Evolutionary conservation across 345 rosid species (phyloP), one percentile per base, ranked within the genome.

Genomic region (Cardamine occulta): DNA sequence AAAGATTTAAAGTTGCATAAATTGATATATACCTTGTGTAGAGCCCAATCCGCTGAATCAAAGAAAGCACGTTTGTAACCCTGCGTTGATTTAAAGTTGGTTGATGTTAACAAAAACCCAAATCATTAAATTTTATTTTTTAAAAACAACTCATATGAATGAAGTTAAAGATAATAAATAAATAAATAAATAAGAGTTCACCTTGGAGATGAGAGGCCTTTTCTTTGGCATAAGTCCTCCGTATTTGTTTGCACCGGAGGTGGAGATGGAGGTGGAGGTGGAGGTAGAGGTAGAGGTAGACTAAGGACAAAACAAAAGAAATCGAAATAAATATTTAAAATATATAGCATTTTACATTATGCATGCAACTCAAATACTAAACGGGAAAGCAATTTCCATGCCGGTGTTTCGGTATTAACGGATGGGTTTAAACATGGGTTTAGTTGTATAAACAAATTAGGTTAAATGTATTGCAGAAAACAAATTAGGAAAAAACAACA

Each of bases 41-140:
- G 58, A 74, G 89, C 93, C 97, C 98, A 93, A 47, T 93, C 98
- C 3, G 98, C 98, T 23, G 98, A 93, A 80, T 93, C 98, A 63
- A 93, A 93, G 82, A 89, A 90, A 52, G 97, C 89, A 71, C 95
- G 93, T 77, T 84, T 90, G 34, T 85, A 81, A 69, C 85, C 91
- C 98, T 93, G 48, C 73, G 52, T 53, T 14, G 34, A 32, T 26
- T 26, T 0, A 40, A 7, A 26, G 1, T 68, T 68, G 4, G 2
- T 52, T 17, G 28, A 40, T 42, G 70, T 57, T 10, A 63, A 55
- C 6, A 57, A 55, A 4, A 57, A 19, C 10, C 35, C 9, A 61
- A 8, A 71, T 34, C 12, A 28, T 62, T 1, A 37, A 37, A 10
- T 10, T 10, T 37, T 37, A 11, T 37, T 3, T 5, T n/a, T 7